Conservation (phyloP, 2,329 filamentous ascomycete species). For the Botrytis paeoniae region DNA sequence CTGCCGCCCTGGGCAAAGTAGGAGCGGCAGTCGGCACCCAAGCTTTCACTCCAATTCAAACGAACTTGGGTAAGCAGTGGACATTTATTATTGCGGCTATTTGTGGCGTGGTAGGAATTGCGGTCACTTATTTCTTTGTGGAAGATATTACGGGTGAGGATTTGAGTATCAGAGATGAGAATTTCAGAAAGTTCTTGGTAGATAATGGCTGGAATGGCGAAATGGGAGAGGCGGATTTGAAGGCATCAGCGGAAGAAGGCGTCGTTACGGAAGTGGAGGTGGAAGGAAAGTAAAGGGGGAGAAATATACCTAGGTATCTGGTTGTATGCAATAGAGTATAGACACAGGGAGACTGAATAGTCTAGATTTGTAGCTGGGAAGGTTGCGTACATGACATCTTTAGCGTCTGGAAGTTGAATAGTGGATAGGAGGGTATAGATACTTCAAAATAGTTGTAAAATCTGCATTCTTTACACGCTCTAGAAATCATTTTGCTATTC, state of each 20-base stretch:
- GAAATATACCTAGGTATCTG: neutral
- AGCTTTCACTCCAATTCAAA: constrained; percentile 48
- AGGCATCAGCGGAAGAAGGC: constrained; percentile 36
- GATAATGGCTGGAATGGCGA: constrained; percentile 47
- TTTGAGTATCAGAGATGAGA: constrained; percentile 43
- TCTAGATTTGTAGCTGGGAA: neutral
- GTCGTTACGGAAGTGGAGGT: constrained; percentile 8
- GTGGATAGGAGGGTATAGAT: neutral
- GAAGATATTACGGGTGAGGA: constrained; percentile 47
- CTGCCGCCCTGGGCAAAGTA: constrained; percentile 50
- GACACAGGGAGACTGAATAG: neutral
- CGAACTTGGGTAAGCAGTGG: constrained; percentile 47
- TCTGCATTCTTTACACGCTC: neutral
- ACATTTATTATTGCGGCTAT: constrained; percentile 53
- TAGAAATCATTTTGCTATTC: neutral
- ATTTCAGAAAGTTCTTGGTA: constrained; percentile 45
- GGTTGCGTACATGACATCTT: neutral
- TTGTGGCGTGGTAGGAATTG: constrained; percentile 46
- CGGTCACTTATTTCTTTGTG: constrained; percentile 49
- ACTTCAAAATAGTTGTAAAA: neutral
- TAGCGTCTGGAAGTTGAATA: neutral
- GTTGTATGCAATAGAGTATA: neutral
- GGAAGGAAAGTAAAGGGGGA: neutral
- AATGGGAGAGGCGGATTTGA: constrained; percentile 44
- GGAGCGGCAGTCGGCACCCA: constrained; percentile 52